Conservation (phyloP, 331 rosid genomes). For the Pyrus hybrid region DNA sequence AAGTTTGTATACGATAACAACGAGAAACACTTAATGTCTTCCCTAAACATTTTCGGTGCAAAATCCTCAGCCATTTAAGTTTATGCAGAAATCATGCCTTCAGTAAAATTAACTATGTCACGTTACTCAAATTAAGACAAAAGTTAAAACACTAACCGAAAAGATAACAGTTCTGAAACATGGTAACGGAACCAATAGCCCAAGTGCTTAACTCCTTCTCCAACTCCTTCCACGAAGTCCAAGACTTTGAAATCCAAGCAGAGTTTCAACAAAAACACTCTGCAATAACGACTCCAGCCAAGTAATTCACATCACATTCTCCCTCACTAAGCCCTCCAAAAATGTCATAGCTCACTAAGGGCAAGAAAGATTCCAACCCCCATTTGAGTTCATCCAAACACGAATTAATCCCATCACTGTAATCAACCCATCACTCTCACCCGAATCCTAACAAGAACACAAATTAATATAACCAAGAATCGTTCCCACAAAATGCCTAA, state of each 20-base stretch:
- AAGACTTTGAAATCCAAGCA: constrained; percentile 31
- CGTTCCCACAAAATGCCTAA: constrained; percentile 39
- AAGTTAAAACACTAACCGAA: constrained; percentile 44
- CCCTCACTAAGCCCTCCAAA: constrained; percentile 27
- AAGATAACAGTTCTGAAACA: constrained; percentile 42
- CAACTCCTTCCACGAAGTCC: constrained; percentile 29
- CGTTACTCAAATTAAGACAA: background rate
- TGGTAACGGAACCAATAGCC: constrained; percentile 63
- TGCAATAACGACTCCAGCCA: constrained; percentile 55
- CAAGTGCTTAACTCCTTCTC: constrained; percentile 49
- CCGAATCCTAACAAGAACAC: constrained; percentile 25
- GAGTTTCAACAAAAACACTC: constrained; percentile 51
- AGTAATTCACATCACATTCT: constrained; percentile 37
- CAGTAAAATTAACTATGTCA: background rate
- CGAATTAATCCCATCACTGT: constrained; percentile 28
- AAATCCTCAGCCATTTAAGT: background rate
- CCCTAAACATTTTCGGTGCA: background rate
- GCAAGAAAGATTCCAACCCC: constrained; percentile 45
- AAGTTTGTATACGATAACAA: background rate
- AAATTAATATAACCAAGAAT: constrained; percentile 50
- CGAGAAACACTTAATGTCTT: background rate
- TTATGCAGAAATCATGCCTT: background rate
- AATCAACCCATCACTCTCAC: constrained; percentile 18
- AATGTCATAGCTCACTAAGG: constrained; percentile 48
- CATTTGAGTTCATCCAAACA: constrained; percentile 43